Evolutionary conservation across 148 eudicot species (phyloP).

Genomic region (Diospyros kaki): DNA sequence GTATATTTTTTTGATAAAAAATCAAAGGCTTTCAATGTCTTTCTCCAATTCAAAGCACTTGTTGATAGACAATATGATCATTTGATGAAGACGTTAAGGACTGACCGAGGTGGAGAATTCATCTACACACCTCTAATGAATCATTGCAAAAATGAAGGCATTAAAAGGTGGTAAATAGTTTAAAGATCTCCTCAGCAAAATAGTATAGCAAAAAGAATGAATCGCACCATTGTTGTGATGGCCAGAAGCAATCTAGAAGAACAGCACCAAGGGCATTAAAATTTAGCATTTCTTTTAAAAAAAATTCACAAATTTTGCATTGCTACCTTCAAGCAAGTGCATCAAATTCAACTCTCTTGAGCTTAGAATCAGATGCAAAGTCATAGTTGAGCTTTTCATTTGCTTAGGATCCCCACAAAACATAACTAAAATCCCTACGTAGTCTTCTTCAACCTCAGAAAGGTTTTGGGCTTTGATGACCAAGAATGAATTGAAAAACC

Average conservation of each 20-base stretch:
- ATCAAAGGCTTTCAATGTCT: neutral
- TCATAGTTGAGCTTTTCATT: no score
- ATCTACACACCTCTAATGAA: no score
- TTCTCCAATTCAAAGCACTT: neutral
- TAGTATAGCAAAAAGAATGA: neutral
- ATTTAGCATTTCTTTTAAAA: no score
- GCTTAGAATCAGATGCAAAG: slow-evolving; percentile 61
- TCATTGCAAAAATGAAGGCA: no score
- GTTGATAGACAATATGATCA: neutral
- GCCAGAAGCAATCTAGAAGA: no score
- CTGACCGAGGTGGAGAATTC: no score
- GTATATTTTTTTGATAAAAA: neutral
- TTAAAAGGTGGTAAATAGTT: neutral
- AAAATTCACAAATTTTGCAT: neutral
- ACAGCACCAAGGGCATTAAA: no score
- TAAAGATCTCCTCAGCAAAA: slow-evolving; percentile 29
- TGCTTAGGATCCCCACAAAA: no score
- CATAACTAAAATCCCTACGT: no score
- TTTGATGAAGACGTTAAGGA: slow-evolving; percentile 46
- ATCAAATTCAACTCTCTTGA: slow-evolving; percentile 72
- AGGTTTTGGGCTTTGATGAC: slow-evolving; percentile 79
- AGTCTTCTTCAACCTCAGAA: slow-evolving; percentile 37
- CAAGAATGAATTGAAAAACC: slow-evolving; percentile 82
- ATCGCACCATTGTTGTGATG: no score
- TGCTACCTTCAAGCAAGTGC: slow-evolving; percentile 87